Conservation (phyloP, 192 early-diverging fungal genomes). For the Funneliformis geosporum region DNA sequence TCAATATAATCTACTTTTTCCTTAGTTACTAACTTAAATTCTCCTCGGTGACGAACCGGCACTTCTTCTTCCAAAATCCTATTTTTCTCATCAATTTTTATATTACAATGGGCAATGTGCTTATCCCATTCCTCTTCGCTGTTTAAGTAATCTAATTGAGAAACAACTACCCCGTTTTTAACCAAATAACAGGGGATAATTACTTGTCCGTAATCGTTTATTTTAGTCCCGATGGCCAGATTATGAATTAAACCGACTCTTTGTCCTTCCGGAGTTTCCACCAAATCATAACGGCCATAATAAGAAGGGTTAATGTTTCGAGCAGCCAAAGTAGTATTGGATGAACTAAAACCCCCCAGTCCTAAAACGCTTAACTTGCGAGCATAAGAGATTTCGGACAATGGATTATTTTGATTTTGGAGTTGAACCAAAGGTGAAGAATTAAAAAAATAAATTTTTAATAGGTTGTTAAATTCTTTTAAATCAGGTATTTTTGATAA, state of each 20-base stretch:
- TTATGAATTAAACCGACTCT: slow-evolving; percentile 13
- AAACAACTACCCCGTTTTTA: background rate
- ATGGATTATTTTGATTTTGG: slow-evolving; percentile 24
- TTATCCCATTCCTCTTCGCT: slow-evolving; percentile 8
- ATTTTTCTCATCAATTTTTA: slow-evolving; percentile 28
- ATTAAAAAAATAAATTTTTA: slow-evolving; percentile 22
- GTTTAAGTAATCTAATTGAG: slow-evolving; percentile 23
- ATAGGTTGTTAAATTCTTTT: slow-evolving; percentile 7
- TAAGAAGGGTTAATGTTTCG: slow-evolving; percentile 17
- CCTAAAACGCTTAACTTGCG: slow-evolving; percentile 6
- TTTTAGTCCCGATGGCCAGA: background rate
- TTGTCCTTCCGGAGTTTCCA: slow-evolving; percentile 26
- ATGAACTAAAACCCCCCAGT: slow-evolving; percentile 9
- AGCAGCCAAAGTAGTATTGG: slow-evolving; percentile 1
- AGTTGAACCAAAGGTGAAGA: slow-evolving; percentile 1
- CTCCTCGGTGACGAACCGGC: background rate
- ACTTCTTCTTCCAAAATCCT: background rate
- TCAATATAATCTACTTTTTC: slow-evolving; percentile 27
- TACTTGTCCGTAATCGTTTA: slow-evolving; percentile 16
- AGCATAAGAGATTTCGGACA: slow-evolving; percentile 1
- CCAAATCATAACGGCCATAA: slow-evolving; percentile 8
- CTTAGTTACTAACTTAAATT: background rate
- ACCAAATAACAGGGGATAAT: background rate
- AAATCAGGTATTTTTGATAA: slow-evolving; percentile 18
- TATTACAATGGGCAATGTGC: background rate